Conservation (phyloP, 2,329 filamentous ascomycete species). For the Aspergillus intermedius region DNA sequence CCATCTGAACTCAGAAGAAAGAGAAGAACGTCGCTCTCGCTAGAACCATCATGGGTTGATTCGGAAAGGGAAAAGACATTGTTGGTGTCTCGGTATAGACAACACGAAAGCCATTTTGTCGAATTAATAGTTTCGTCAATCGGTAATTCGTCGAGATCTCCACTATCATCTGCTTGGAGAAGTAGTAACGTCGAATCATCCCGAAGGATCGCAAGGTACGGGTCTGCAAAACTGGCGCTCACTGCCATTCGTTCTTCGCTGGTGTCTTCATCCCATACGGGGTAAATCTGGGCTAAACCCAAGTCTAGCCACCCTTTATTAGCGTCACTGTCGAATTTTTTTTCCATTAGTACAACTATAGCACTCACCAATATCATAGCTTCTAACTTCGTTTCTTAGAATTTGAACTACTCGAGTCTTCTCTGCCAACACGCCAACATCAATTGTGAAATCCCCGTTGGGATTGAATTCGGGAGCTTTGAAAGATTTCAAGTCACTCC, state of each 20-base stretch:
- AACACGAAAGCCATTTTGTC: slow-evolving; percentile 75
- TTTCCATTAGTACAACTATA: not conserved
- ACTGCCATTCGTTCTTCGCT: slow-evolving; percentile 68
- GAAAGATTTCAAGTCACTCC: slow-evolving; percentile 65
- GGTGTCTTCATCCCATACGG: slow-evolving; percentile 85
- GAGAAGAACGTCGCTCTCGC: slow-evolving; percentile 55
- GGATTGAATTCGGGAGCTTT: slow-evolving; percentile 86
- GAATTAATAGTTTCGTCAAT: slow-evolving; percentile 53
- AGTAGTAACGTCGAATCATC: slow-evolving; percentile 78
- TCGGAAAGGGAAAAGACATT: slow-evolving; percentile 47
- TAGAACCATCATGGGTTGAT: slow-evolving; percentile 10
- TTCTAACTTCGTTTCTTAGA: slow-evolving; percentile 76
- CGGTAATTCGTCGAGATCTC: slow-evolving; percentile 78
- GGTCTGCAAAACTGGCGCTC: slow-evolving; percentile 77
- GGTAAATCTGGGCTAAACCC: slow-evolving; percentile 81
- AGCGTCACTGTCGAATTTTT: not conserved
- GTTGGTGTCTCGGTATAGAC: slow-evolving; percentile 65
- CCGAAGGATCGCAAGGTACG: slow-evolving; percentile 73
- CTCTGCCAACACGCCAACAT: slow-evolving; percentile 75
- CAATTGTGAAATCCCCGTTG: slow-evolving; percentile 77
- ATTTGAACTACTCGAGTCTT: slow-evolving; percentile 81
- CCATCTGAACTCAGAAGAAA: slow-evolving; percentile 73
- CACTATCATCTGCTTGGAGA: slow-evolving; percentile 69
- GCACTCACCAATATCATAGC: slow-evolving; percentile 76
- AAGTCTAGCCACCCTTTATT: slow-evolving; percentile 54